These are phyloP conservation scores for Diplodia mutila DNA, from an alignment of 2,329 filamentous ascomycete genomes.

Conservation along the genomic window DNA sequence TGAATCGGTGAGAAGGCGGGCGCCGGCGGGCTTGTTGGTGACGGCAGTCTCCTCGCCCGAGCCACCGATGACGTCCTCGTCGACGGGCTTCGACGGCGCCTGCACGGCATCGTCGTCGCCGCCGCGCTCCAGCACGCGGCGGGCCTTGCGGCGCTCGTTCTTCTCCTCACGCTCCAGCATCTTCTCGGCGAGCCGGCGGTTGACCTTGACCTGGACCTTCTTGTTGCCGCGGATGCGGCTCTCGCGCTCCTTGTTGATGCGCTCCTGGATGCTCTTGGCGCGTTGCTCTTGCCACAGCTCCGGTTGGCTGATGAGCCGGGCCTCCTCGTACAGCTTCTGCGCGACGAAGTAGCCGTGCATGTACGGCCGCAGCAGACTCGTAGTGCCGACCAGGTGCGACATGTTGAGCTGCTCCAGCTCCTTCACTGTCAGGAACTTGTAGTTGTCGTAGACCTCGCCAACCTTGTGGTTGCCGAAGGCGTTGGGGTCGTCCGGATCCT, in stretches of 20 bases:
- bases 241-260: slow-evolving; percentile 95
- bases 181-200: slow-evolving; percentile 70
- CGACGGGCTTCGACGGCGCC: slow-evolving; percentile 14
- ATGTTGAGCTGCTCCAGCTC: slow-evolving; percentile 86
- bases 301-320: slow-evolving; percentile 87
- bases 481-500: slow-evolving; percentile 69
- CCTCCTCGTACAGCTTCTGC: slow-evolving; percentile 93
- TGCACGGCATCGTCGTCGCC: slow-evolving; percentile 57
- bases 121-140: slow-evolving; percentile 60
- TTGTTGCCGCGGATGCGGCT: slow-evolving; percentile 92
- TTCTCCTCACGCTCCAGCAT: slow-evolving; percentile 73
- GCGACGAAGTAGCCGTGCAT: slow-evolving; percentile 99
- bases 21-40: slow-evolving; percentile 48
- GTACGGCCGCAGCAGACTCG: slow-evolving; percentile 86
- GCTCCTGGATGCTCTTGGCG: slow-evolving; percentile 87
- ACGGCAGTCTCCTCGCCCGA: slow-evolving; percentile 51
- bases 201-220: slow-evolving; percentile 89
- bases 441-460: slow-evolving; percentile 94
- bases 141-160: slow-evolving; percentile 52
- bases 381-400: slow-evolving; percentile 87
- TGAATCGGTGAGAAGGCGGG: slow-evolving; percentile 71
- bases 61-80: slow-evolving; percentile 19
- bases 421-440: slow-evolving; percentile 91
- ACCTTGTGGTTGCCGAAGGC: slow-evolving; percentile 56
- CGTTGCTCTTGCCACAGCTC: slow-evolving; percentile 93